Evolutionary conservation across 139 green algal species (phyloP), one percentile per base, ranked within the genome.

Genomic region (Volvox africanus): DNA sequence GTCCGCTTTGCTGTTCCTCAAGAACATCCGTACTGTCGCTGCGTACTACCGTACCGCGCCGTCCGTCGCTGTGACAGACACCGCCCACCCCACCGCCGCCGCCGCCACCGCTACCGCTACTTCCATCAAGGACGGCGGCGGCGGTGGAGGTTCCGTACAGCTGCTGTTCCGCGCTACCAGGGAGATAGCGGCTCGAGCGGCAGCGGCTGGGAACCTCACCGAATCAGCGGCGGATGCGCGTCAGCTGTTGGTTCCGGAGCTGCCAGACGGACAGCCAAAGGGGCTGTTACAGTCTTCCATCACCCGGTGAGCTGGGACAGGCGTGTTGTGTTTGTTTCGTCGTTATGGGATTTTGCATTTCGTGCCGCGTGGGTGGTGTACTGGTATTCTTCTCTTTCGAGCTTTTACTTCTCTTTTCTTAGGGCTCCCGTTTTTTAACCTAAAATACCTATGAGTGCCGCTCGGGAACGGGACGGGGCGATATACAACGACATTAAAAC

Each of bases 1-100:
- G 0, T 88, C 94, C 33, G 94, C 94, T 0, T 94, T 98, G 77
- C 92, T 98, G 33, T 98, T 98, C 85, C 93, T 98, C 1, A 97
- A 97, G 83, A 95, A 77, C 85, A 93, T 98, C 11, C 61, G 50
- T 12, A 85, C 80, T 20, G 86, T 90, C 50, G 76, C 71, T 28
- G 86, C 73, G n/a, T 83, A 90, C 73, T 3, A 82, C 6, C 86
- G 86, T n/a, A 61, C 37, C 28, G 26, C 35, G 5, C 26, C 67
- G 3, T 22, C 32, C 11, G 20, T 35, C 0, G 35, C 30, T 13
- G 68, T 35, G 16, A 61, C 1, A 20, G 17, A 44, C 0, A 6
- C 85, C 19, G 37, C 9, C 6, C 2, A 30, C 12, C 28, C 32
- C 14, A 37, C 69, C 44, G 16, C 37, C 21, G 83, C 35, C 82